Base-by-base conservation (phyloP, 176 grass and related monocot species). In the Carex pumila region DNA sequence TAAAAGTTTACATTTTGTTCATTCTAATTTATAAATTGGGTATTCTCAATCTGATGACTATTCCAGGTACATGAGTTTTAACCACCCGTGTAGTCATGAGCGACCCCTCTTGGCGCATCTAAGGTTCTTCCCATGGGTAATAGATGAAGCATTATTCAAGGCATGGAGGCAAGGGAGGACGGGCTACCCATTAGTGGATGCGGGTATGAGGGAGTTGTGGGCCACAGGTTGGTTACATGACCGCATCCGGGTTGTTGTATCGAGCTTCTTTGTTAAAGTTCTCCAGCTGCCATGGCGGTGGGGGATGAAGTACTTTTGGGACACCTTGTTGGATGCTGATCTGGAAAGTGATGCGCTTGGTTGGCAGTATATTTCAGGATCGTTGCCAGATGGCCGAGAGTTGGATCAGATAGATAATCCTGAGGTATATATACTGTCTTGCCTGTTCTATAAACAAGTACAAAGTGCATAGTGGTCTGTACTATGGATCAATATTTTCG, bases 241-340 rank as follows among this genome's bases (percentile, higher is more conserved):
- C 81, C 71, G 96, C 18, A 98, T 98, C 63, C 92, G 96, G 14
- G 96, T 95, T 65, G 96, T 98, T 14, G 96, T 98, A 34, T 69
- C 93, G 43, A 98, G 96, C 80, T 98, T 98, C 85, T 98, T 98
- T 2, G 96, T 98, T 62, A 98, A 98, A 83, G 91, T 98, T 36
- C 89, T 98, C 78, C 96, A 95, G 49, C 85, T 98, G 70, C 96
- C 96, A 17, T 98, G 96, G 96, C 89, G 89, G 34, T 98, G 96
- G 96, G 96, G 96, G 45, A 98, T 98, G 96, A 98, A 98, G 77
- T 98, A 98, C 88, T 98, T 98, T 10, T 98, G 96, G 96, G 93
- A 98, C 83, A 98, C 96, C 12, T 85, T 98, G 74, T 85, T 98
- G 68, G 96, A 98, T 85, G 96, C 96, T 74, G 96, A 98, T 90